These are phyloP conservation scores for Syzygium aromaticum DNA, from an alignment of 345 rosid species.

Conservation along the genomic window DNA sequence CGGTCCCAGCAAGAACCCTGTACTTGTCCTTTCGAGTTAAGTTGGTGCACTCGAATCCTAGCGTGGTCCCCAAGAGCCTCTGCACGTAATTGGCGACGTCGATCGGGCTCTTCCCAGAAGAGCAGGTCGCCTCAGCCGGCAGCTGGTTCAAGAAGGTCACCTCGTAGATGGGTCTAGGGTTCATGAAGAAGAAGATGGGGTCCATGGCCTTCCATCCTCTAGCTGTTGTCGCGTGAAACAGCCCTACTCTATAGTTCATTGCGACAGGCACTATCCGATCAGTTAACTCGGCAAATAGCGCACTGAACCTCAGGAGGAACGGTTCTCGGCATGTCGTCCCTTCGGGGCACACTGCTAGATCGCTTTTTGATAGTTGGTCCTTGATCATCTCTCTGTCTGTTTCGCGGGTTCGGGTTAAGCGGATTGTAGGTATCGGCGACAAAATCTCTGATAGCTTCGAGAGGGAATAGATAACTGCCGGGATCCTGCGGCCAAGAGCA, in stretches of 20 bases:
- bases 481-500: constrained; percentile 60
- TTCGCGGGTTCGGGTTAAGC: constrained; percentile 62
- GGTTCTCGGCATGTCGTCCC: constrained; percentile 98
- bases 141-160: constrained; percentile 85
- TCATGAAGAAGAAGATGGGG: constrained; percentile 89
- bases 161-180: constrained; percentile 86
- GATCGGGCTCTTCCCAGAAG: constrained; percentile 82
- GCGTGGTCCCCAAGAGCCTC: constrained; percentile 67
- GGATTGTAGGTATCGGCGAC: constrained; percentile 82
- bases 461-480: constrained; percentile 87
- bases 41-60: constrained; percentile 93
- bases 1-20: constrained; percentile 73
- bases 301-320: constrained; percentile 71
- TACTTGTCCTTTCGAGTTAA: constrained; percentile 88
- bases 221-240: constrained; percentile 94
- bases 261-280: constrained; percentile 89
- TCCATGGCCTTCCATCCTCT: constrained; percentile 88
- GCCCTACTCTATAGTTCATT: constrained; percentile 85
- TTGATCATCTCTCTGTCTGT: constrained; percentile 63
- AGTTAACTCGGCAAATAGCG: constrained; percentile 76
- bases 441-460: constrained; percentile 70
- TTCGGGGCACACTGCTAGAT: constrained; percentile 80
- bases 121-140: constrained; percentile 74
- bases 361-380: constrained; percentile 42
- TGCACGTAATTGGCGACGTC: constrained; percentile 94